Percentiles rank a stretch among this genome's conserved stretches.
These are phyloP conservation scores for Tylopilus vinaceipallidus DNA, from an alignment of 768 basidiomycete genomes.

Conservation along the genomic window DNA sequence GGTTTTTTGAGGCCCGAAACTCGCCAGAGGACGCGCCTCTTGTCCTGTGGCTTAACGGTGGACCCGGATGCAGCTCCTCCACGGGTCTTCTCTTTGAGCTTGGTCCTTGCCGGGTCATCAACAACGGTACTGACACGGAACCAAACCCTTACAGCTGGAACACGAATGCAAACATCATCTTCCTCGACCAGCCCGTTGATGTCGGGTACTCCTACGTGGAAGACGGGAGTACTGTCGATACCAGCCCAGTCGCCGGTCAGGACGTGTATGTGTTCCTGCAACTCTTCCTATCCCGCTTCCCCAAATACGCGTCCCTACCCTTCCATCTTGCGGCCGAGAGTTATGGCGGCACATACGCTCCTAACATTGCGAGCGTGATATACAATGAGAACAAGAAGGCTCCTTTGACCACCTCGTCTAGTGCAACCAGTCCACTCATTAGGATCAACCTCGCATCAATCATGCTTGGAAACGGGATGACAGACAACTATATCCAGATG, in stretches of 20 bases:
- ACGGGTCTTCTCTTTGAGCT: slow-evolving; percentile 91
- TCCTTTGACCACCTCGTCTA: slow-evolving; percentile 40
- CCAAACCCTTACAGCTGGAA: slow-evolving; percentile 88
- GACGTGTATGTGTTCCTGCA: slow-evolving; percentile 88
- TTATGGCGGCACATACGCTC: slow-evolving; percentile 78
- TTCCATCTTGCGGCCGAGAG: slow-evolving; percentile 85
- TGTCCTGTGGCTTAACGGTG: slow-evolving; percentile 88
- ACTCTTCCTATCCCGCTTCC: slow-evolving; percentile 75
- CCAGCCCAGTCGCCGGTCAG: slow-evolving; percentile 80
- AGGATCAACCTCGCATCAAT: slow-evolving; percentile 81
- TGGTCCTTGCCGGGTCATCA: slow-evolving; percentile 77
- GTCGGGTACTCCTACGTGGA: slow-evolving; percentile 89
- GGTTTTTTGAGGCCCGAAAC: slow-evolving; percentile 87
- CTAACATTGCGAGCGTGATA: slow-evolving; percentile 83
- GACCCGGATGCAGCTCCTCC: slow-evolving; percentile 68
- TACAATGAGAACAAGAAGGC: slow-evolving; percentile 71
- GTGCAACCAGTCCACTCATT: slow-evolving; percentile 43
- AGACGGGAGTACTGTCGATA: slow-evolving; percentile 71
- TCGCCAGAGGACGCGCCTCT: slow-evolving; percentile 78
- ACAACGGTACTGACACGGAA: slow-evolving; percentile 68
- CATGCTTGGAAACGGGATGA: slow-evolving; percentile 85
- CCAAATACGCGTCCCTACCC: slow-evolving; percentile 63
- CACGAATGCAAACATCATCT: slow-evolving; percentile 57
- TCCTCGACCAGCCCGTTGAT: slow-evolving; percentile 74
- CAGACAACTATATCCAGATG: slow-evolving; percentile 82